These are phyloP conservation scores for Penicillium freii DNA, from an alignment of 2,329 filamentous ascomycete species.

Conservation along the genomic window DNA sequence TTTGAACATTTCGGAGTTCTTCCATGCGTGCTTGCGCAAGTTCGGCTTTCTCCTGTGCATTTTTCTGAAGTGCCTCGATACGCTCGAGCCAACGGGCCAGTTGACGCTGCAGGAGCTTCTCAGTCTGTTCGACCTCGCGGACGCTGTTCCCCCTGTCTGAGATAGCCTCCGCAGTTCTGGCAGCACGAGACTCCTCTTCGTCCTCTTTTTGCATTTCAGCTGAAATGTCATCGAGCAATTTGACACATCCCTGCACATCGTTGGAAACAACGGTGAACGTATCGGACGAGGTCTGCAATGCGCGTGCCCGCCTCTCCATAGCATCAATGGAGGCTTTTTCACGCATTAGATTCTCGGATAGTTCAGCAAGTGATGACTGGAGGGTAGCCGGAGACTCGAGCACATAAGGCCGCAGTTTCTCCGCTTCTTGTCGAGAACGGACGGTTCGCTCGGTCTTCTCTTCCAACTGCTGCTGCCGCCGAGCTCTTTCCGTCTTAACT, in stretches of 20 bases:
- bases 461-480: constrained; percentile 62
- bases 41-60: constrained; percentile 76
- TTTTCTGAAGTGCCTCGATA: constrained; percentile 77
- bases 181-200: constrained; percentile 77
- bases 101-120: constrained; percentile 79
- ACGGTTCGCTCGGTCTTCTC: constrained; percentile 55
- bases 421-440: constrained; percentile 75
- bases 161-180: constrained; percentile 79
- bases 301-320: constrained; percentile 81
- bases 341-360: constrained; percentile 71
- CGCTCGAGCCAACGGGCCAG: constrained; percentile 81
- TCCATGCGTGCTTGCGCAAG: constrained; percentile 87
- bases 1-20: constrained; percentile 75
- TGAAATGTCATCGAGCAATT: constrained; percentile 82
- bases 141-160: constrained; percentile 86
- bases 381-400: constrained; percentile 81
- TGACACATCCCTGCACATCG: constrained; percentile 84
- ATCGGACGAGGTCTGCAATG: constrained; percentile 86
- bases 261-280: constrained; percentile 80
- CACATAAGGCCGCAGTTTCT: constrained; percentile 88
- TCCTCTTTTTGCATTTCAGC: constrained; percentile 86
- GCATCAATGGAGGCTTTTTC: constrained; percentile 85
- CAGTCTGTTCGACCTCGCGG: constrained; percentile 84
- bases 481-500: constrained; percentile 74
- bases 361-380: constrained; percentile 75